Evolutionary conservation across 495 filamentous ascomycete genomes (phyloP).

Genomic region (Penicillium subrubescens): DNA sequence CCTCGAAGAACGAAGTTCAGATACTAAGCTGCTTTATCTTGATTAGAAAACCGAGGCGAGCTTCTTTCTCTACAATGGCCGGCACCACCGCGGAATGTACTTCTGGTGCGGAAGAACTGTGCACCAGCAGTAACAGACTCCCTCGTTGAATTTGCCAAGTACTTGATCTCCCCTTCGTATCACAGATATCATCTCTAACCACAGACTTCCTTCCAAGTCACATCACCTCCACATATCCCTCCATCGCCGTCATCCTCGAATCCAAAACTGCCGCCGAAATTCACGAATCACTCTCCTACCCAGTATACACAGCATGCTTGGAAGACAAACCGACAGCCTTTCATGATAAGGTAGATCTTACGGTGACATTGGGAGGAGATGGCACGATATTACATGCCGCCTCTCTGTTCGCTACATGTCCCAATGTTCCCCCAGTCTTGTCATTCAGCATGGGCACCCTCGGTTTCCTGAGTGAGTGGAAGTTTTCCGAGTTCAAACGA

Average conservation of each 20-base stretch:
- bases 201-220: constrained; percentile 52
- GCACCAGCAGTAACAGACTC: constrained; percentile 70
- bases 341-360: constrained; percentile 78
- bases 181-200: constrained; percentile 10
- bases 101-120: constrained; percentile 85
- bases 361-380: constrained; percentile 89
- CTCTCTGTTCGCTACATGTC: constrained; percentile 82
- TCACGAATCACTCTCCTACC: constrained; percentile 73
- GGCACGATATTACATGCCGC: constrained; percentile 92
- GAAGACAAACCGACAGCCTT: constrained; percentile 40
- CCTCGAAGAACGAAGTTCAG: neutral
- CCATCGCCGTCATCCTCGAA: constrained; percentile 81
- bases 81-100: constrained; percentile 81
- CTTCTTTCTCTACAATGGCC: constrained; percentile 89
- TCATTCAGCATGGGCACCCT: constrained; percentile 96
- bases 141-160: constrained; percentile 76
- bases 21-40: neutral
- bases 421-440: constrained; percentile 85
- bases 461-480: constrained; percentile 96
- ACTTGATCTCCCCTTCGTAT: constrained; percentile 15
- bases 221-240: constrained; percentile 76
- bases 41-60: constrained; percentile 57
- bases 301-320: constrained; percentile 62
- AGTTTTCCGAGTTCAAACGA: constrained; percentile 84
- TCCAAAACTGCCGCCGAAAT: constrained; percentile 69